Conservation (phyloP, 176 grass and related monocot species). For the Tillandsia leiboldiana region DNA sequence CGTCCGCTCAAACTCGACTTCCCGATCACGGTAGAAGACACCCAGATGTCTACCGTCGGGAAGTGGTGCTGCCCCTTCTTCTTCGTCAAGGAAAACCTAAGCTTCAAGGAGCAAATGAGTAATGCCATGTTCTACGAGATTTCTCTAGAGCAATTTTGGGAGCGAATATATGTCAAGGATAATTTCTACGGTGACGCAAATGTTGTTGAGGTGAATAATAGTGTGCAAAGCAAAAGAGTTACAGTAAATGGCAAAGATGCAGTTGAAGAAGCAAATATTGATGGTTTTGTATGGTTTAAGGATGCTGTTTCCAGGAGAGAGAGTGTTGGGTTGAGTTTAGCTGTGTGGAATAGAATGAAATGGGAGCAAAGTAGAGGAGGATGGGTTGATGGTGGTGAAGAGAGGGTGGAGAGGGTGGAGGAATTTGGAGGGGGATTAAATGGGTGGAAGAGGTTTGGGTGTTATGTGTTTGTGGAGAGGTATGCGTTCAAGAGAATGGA, state of each 20-base stretch:
- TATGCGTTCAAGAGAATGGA: constrained; percentile 52
- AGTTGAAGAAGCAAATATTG: constrained; percentile 2
- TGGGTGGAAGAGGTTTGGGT: constrained; percentile 10
- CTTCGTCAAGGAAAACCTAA: constrained; percentile 19
- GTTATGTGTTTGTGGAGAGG: constrained; percentile 54
- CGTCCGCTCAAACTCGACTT: constrained; percentile 1
- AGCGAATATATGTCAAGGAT: constrained; percentile 1
- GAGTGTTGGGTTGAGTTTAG: constrained; percentile 28
- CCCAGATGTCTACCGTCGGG: background rate
- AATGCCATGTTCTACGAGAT: constrained; percentile 24
- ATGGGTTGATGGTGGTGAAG: constrained; percentile 32
- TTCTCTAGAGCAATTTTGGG: constrained; percentile 33
- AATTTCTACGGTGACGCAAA: background rate
- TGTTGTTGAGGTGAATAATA: constrained; percentile 9
- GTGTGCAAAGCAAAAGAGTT: constrained; percentile 14
- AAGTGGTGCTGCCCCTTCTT: constrained; percentile 38
- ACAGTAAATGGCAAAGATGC: constrained; percentile 17
- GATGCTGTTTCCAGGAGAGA: constrained; percentile 10
- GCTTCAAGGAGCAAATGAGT: constrained; percentile 17
- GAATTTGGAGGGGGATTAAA: constrained; percentile 7
- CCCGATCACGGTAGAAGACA: background rate
- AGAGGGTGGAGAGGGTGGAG: constrained; percentile 21
- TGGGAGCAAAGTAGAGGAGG: constrained; percentile 47
- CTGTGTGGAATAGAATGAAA: constrained; percentile 52
- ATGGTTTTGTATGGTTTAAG: constrained; percentile 58